Conservation (phyloP, 257 asterid species). For the Solanum sparsipilum region DNA sequence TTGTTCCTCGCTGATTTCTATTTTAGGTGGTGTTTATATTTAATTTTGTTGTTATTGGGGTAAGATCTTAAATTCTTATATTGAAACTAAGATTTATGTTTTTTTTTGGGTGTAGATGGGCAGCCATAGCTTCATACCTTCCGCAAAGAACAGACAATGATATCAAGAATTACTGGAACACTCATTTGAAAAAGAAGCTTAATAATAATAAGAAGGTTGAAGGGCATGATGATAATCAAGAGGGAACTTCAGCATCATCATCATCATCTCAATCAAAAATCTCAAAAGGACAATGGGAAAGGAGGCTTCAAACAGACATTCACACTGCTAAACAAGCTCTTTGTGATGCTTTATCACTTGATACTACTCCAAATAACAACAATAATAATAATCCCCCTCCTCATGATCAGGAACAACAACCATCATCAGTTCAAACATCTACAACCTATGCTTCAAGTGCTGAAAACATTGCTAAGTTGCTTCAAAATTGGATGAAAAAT, state of each 20-base stretch:
- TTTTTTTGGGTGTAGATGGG: conserved; percentile 50
- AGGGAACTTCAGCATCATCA: not conserved
- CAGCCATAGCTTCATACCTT: conserved; percentile 90
- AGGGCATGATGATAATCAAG: conserved; percentile 16
- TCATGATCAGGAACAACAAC: not conserved
- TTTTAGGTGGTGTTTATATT: not conserved
- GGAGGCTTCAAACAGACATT: conserved; percentile 81
- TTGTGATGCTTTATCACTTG: conserved; percentile 62
- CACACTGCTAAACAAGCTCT: conserved; percentile 82
- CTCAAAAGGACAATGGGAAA: conserved; percentile 85
- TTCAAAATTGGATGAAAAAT: conserved; percentile 56
- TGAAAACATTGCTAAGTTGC: conserved; percentile 67
- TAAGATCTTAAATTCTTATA: not conserved
- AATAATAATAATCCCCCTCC: not conserved
- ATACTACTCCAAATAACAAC: not conserved
- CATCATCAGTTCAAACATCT: conserved; percentile 1
- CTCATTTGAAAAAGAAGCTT: conserved; percentile 69
- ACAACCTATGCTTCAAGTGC: conserved; percentile 62
- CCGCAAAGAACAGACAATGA: conserved; percentile 84
- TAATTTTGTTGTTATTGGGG: not conserved
- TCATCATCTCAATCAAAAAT: conserved; percentile 18
- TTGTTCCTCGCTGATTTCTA: not conserved
- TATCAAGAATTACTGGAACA: conserved; percentile 81
- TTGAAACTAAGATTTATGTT: not conserved
- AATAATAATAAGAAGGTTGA: conserved; percentile 17